Percentiles rank a stretch among this genome's conserved stretches.
phyloP scores from a whole-genome alignment of 2,329 filamentous ascomycete genomes.

The Ophiostoma sp. region DNA sequence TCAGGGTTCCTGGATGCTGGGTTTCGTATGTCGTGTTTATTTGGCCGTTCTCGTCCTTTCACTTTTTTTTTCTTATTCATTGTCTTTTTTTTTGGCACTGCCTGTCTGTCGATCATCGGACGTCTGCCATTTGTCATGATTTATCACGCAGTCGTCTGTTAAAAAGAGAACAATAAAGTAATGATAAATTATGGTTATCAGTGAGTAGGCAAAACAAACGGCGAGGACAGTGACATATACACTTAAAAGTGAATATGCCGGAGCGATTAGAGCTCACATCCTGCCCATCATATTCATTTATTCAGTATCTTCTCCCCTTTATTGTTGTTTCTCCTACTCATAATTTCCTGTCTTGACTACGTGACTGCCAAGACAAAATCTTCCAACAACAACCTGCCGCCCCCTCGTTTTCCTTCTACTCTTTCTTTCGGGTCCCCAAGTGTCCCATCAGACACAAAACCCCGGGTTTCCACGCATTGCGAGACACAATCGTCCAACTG shows the following conservation, averaged over 20 bases:
- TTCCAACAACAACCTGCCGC: background rate
- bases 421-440: background rate
- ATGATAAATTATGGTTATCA: background rate
- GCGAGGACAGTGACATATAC: background rate
- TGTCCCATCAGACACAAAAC: conserved; percentile 9
- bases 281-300: background rate
- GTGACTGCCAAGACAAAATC: background rate
- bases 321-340: background rate
- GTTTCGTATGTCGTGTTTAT: background rate
- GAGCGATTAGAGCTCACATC: background rate
- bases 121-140: background rate
- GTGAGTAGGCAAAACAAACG: no score
- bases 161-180: background rate
- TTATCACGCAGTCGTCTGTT: background rate
- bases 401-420: background rate
- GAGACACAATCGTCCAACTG: conserved; percentile 19
- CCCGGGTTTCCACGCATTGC: conserved; percentile 22
- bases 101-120: background rate
- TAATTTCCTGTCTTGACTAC: background rate
- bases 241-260: background rate
- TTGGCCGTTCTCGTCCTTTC: background rate
- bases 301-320: background rate
- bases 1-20: background rate
- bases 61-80: background rate
- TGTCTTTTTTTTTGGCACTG: background rate